Evolutionary conservation across 176 grass and related monocot genomes (phyloP), one percentile per base, ranked within the genome.

Genomic region (Neostapfia colusana): DNA sequence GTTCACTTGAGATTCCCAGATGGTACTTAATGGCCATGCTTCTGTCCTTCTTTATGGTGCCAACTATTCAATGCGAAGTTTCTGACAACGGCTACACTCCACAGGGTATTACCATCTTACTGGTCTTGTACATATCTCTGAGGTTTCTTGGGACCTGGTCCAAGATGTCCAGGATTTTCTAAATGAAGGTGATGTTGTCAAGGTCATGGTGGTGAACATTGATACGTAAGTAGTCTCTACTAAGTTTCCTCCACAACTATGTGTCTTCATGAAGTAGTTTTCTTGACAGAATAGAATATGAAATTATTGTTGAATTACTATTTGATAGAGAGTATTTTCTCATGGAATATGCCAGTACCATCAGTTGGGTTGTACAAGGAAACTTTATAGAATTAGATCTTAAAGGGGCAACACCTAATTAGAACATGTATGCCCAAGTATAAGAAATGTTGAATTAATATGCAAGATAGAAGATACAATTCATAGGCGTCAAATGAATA

Each of bases 71-170:
- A n/a, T 15, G 0, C 35, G 46, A 1, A 45, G 26, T 76, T 79
- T 83, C 74, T 85, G 26, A 79, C 48, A 44, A 66, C 53, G 69
- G 50, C 40, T 73, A 38, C 61, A 16, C 62, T 77, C 13, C 18
- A 57, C 65, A 98, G 95, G 95, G 63, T 49, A 16, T 38, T 92
- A 94, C 70, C 84, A 86, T 82, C 85, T 98, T 65, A 98, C 91
- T 66, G 95, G 95, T 63, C 85, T 98, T 60, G 91, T 98, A 64
- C 95, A 98, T 79, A 77, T 98, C 44, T 94, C 95, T 56, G 91
- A 98, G 80, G 89, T 93, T 59, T 98, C 95, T 57, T 98, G 91
- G 95, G 95, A 98, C 85, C 84, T 92, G 53, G 80, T 98, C 64
- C 95, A 92, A 92, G 95, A 98, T 77, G 88, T 94, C 60, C 84